Base-by-base conservation (phyloP, 805 yeast species). In the Hanseniaspora lindneri region DNA sequence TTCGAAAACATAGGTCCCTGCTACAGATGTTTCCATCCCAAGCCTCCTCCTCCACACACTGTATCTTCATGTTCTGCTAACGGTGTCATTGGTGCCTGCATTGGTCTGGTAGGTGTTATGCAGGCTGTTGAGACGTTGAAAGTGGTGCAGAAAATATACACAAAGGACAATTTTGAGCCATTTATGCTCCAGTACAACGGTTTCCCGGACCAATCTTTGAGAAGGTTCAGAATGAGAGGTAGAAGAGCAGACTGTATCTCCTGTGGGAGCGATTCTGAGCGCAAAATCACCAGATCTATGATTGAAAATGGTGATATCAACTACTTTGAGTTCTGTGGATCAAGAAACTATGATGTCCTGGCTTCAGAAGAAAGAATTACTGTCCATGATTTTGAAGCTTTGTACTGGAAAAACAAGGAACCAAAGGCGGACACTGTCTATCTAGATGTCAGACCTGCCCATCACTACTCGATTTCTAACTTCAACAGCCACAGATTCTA, bases 21-120 rank as follows among this genome's bases (percentile, higher is more conserved):
- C 61, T 92, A 92, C 60, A 68, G 99, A 52, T 92, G 99, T 60
- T 78, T 88, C 63, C 85, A 83, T 56, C 97, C 98, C 0, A 67
- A 67, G 7, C 95, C 97, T 0, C 96, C 98, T 0, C 77, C 88
- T 1, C 83, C 95, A 1, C 79, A 76, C 51, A 70, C 83, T 1
- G 86, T 88, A 1, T 75, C 86, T 0, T 74, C 94, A 0, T 92
- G 99, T 57, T 76, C 83, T 13, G 97, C 87, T 63, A 94, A 95
- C 2, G 96, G 96, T 4, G 94, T 89, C 0, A 63, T 92, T 23
- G 98, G 98, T 0, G 95, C 97, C 0, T 92, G 88, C n/a, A 94
- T 92, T 49, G 99, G 98, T 0, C 56, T 86, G 1, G 76, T 89
- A 60, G 99, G 98, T 9, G 70, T 78, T 0, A 71, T 83, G 70